Conservation (phyloP, 441 rosid species). For the Biscutella laevigata region DNA sequence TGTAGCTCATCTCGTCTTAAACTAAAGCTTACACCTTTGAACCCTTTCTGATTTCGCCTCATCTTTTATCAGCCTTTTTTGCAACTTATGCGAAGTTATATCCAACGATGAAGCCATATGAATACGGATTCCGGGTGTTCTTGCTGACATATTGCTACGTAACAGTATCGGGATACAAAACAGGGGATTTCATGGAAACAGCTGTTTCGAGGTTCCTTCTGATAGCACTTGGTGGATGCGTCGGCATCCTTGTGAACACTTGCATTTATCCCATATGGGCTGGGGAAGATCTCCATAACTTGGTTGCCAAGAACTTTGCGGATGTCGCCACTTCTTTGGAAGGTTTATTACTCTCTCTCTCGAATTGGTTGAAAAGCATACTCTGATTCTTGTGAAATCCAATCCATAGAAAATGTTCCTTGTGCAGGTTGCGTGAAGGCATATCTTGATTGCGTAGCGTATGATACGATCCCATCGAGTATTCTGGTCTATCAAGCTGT, state of each 20-base stretch:
- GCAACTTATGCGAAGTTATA: slow-evolving; percentile 48
- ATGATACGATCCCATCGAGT: slow-evolving; percentile 71
- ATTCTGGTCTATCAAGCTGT: slow-evolving; percentile 77
- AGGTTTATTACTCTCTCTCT: slow-evolving; percentile 29
- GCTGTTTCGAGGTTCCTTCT: slow-evolving; percentile 55
- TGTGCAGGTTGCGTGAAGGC: slow-evolving; percentile 53
- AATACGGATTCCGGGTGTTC: slow-evolving; percentile 67
- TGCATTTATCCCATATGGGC: slow-evolving; percentile 77
- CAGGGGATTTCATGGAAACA: slow-evolving; percentile 53
- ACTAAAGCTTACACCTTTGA: background rate
- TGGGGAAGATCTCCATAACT: slow-evolving; percentile 61
- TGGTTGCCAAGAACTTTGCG: slow-evolving; percentile 53
- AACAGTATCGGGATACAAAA: slow-evolving; percentile 56
- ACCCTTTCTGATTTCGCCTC: background rate
- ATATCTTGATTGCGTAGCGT: slow-evolving; percentile 62
- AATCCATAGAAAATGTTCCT: slow-evolving; percentile 14
- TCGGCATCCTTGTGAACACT: slow-evolving; percentile 44
- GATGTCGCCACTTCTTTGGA: slow-evolving; percentile 65
- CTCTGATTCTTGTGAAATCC: background rate
- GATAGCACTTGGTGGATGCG: slow-evolving; percentile 49
- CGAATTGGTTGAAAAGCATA: background rate
- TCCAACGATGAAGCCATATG: slow-evolving; percentile 67
- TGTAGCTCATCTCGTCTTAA: background rate
- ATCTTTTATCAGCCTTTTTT: slow-evolving; percentile 36
- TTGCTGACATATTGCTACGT: slow-evolving; percentile 54